These are phyloP conservation scores for Blastobotrys elegans DNA, from an alignment of 1,139 yeast species.

Conservation along the genomic window DNA sequence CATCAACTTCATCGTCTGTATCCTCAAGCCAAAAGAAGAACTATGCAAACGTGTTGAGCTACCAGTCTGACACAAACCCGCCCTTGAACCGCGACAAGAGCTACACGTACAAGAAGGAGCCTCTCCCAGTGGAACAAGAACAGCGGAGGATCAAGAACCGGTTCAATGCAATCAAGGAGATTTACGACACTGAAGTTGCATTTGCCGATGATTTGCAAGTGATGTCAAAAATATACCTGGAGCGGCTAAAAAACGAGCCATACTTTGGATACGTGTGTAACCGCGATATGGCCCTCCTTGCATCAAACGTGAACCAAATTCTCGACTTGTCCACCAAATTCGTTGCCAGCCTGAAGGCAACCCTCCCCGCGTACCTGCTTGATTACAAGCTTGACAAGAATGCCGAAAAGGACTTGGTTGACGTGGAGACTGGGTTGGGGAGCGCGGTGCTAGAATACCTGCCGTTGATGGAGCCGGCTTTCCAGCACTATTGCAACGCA, in stretches of 20 bases:
- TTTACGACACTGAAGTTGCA: constrained; percentile 34
- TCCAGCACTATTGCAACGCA: constrained; percentile 31
- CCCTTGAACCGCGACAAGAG: neutral
- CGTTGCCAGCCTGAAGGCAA: constrained; percentile 25
- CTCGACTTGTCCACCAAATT: constrained; percentile 29
- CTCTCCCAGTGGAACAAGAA: constrained; percentile 12
- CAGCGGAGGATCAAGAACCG: constrained; percentile 23
- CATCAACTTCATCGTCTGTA: neutral
- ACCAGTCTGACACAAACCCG: neutral
- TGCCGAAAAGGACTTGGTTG: constrained; percentile 14
- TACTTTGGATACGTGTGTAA: constrained; percentile 28
- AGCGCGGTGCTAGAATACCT: constrained; percentile 30
- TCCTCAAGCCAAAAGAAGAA: neutral
- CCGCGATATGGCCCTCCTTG: constrained; percentile 28
- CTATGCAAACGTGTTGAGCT: constrained; percentile 3
- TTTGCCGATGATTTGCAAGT: constrained; percentile 36
- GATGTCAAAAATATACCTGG: constrained; percentile 30
- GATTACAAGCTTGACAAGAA: constrained; percentile 6
- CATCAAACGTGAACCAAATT: constrained; percentile 32
- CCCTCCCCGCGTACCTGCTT: constrained; percentile 27
- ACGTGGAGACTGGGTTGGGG: constrained; percentile 32
- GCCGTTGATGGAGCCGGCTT: constrained; percentile 32
- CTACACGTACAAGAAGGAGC: constrained; percentile 1
- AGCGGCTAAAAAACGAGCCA: constrained; percentile 25
- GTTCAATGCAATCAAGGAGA: constrained; percentile 34